Base-by-base conservation (phyloP, 805 yeast genomes). In the Brettanomyces custersianus region DNA sequence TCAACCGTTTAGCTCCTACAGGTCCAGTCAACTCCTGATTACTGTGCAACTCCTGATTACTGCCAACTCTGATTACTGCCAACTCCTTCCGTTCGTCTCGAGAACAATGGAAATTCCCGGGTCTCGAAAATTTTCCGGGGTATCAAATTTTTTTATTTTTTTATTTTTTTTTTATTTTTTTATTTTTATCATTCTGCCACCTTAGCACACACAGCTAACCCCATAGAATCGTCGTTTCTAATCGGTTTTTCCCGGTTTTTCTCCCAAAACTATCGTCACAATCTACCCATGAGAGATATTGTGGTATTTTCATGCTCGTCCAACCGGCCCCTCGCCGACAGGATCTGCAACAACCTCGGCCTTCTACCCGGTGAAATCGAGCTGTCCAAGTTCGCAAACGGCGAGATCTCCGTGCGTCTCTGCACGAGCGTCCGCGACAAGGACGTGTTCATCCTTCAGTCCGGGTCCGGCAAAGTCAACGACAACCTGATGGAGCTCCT, bases 391-490 rank as follows among this genome's bases (percentile, higher is more conserved):
- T 74, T 75, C 52, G 80, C 90, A 41, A 92, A 92, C 54, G 99
- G 98, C 36, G 99, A 92, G 54, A 88, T 95, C 4, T 78, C 90
- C 20, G 85, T 92, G 40, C 81, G 80, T 38, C 74, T 92, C 38
- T 70, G 71, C 37, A 94, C 87, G 50, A 82, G 95, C 10, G 97
- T 92, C 18, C 72, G 99, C 52, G 97, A 88, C 46, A 92, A 92
- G 59, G 96, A 92, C 55, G 97, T 92, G 5, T 92, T 81, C 52
- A 87, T 87, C 30, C 70, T 88, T 34, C 96, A 87, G 58, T 70
- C 79, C 27, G 94, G 94, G 7, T 79, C 88, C 47, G 95, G 94
- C 8, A 75, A 80, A 49, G 95, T 86, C 30, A 88, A 87, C 54
- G 95, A 87, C 57, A 77, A 74, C 48, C 80, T 87, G 46, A 72